Evolutionary conservation across 2,329 filamentous ascomycete genomes (phyloP).

Genomic region (Talaromyces funiculosus): DNA sequence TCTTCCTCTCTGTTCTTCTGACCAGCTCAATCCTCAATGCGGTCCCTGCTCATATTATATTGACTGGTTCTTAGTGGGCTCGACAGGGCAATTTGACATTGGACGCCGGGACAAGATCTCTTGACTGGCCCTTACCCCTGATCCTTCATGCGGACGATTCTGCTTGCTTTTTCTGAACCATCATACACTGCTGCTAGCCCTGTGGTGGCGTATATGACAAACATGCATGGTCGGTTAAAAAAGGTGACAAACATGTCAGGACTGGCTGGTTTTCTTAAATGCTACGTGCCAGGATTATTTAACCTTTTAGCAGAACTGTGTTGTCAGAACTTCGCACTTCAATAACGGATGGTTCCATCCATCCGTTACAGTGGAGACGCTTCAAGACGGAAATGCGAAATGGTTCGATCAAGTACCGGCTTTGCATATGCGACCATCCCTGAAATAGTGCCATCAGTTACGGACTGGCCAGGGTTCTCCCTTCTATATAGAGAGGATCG

Average conservation of each 20-base stretch:
- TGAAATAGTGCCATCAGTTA: background rate
- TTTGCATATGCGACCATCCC: slow-evolving; percentile 2
- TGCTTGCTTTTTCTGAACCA: background rate
- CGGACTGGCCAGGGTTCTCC: background rate
- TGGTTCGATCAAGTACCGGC: background rate
- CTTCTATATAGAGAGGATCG: background rate
- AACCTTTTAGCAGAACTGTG: slow-evolving; percentile 1
- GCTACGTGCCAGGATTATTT: background rate
- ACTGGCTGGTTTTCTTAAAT: background rate
- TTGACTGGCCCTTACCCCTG: background rate
- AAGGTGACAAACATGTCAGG: background rate
- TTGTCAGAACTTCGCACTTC: background rate
- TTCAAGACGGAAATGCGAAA: background rate
- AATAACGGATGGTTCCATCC: background rate
- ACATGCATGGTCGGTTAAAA: background rate
- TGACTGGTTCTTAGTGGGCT: background rate
- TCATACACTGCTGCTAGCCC: background rate
- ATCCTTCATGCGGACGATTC: background rate
- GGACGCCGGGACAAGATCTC: background rate
- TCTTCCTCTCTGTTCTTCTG: background rate
- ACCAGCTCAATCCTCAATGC: background rate
- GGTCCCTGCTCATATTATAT: background rate
- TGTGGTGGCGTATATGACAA: background rate
- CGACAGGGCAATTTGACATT: background rate
- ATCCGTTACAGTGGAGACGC: background rate